Evolutionary conservation across 2,329 filamentous ascomycete genomes (phyloP), one percentile per base, ranked within the genome.

Genomic region (Cladosporium oxysporum): DNA sequence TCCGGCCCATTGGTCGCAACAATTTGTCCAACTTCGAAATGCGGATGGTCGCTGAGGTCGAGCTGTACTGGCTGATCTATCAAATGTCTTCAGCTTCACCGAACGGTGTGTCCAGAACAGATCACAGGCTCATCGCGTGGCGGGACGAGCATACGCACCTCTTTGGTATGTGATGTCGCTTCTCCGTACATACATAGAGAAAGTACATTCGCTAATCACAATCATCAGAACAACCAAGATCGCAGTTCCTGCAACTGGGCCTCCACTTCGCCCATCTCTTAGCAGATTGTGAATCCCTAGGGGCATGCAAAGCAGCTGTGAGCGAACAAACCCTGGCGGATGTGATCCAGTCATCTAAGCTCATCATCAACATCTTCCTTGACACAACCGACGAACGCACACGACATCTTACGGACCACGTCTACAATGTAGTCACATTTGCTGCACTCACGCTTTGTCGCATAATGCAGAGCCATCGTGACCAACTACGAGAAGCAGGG

Each of bases 351-450:
- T 74, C 80, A 21, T 79, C 79, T 1, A 77, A 72, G 18, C 65
- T 71, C 2, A 81, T 82, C 58, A 75, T 82, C 18, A 75, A 76
- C 18, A 67, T 81, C 2, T 79, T 79, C 1, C 81, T 82, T 68
- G 77, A 80, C 14, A 81, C 79, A 2, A 73, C 78, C 1, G 80
- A 83, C 57, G 78, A 81, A 26, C 76, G 79, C 1, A 82, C 80
- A 1, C 75, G 76, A 16, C 80, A 83, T 68, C 69, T 82, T 5
- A 82, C 76, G 3, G 80, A 83, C 64, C 81, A 82, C 59, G 80
- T 82, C 23, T 83, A 82, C 66, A 80, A 82, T 66, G 80, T 82
- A 73, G 79, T 82, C 58, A 80, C 79, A 5, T 83, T 82, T 62
- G 77, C 81, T 0, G 80, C 77, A 3, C 72, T 79, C 28, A 79